Base-by-base conservation (phyloP, 371 early-diverging fungal genomes). In the Mortierella sp. region DNA sequence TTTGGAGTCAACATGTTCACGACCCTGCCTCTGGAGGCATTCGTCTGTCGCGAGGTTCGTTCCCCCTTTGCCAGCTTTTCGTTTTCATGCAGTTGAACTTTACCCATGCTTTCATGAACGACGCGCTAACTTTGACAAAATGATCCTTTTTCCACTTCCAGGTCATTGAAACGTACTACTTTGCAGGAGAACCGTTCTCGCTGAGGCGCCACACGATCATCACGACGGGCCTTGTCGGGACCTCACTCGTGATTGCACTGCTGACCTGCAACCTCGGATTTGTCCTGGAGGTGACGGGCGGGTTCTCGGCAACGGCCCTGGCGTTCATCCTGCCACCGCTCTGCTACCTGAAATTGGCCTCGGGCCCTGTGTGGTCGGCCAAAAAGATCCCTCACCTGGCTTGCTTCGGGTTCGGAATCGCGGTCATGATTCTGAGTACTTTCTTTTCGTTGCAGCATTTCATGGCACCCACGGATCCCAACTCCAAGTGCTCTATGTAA, bases 1-100 rank as follows among this genome's bases (percentile, higher is more conserved):
- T 95, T 95, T 80, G 95, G 94, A 10, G 87, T 95, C 48, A 94
- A 94, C 85, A 94, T 95, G 95, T 94, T 95, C 68, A 93, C 95
- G 1, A 95, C 95, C 10, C 86, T 94, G 40, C 95, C 94, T 1
- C 82, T 95, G 71, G 95, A 94, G 66, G 87, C 91, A 2, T 93
- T 94, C 85, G 95, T 95, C 47, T 93, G 94, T 68, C 89, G 95
- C 55, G 95, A 95, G 88, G 73, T 41, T 52, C 48, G 52, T 45
- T 39, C 19, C 19, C 48, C 14, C 53, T 6, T 58, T 40, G 31
- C 24, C 9, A 31, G 4, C 19, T 58, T 48, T 52, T 39, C 48
- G 26, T 11, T 52, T n/a, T n/a, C n/a, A n/a, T n/a, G n/a, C n/a
- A n/a, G n/a, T n/a, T n/a, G n/a, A n/a, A 10, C 26, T 10, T 26